Conservation (phyloP, 306 rosid genomes). For the Quercus aquifolioides region DNA sequence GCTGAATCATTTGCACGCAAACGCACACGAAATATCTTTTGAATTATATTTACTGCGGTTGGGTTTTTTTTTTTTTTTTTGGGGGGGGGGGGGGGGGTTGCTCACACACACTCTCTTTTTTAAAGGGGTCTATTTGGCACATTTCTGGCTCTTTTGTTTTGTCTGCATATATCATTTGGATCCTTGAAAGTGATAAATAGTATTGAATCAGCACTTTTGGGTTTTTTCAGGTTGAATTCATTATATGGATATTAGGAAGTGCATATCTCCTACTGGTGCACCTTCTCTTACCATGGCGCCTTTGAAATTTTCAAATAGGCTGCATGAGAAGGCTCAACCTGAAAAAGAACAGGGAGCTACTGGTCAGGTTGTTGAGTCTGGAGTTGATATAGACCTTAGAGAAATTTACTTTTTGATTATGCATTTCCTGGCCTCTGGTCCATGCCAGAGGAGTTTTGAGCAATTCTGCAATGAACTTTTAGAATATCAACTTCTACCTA, state of each 20-base stretch:
- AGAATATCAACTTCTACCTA: constrained; percentile 78
- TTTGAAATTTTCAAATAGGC: constrained; percentile 45
- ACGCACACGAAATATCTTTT: not conserved
- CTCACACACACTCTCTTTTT: not conserved
- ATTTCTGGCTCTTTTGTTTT: not conserved
- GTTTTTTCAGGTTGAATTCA: constrained; percentile 36
- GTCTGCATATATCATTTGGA: not conserved
- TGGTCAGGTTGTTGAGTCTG: constrained; percentile 36
- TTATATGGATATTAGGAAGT: constrained; percentile 56
- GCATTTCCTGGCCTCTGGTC: constrained; percentile 82
- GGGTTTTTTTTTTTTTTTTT: not conserved
- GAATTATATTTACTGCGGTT: not conserved
- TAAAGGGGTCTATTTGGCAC: not conserved
- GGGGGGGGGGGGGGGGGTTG: no score
- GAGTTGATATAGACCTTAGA: constrained; percentile 59
- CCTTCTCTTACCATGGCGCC: constrained; percentile 41
- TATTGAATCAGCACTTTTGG: constrained; percentile 5
- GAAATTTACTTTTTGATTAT: constrained; percentile 78
- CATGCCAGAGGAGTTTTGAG: constrained; percentile 61
- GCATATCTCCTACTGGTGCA: constrained; percentile 44
- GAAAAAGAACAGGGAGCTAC: constrained; percentile 21
- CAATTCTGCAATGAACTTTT: constrained; percentile 68
- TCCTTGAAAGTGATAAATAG: constrained; percentile 3
- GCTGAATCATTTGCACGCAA: no score
- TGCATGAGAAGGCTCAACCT: constrained; percentile 45